Percentiles rank a stretch among this genome's conserved stretches.
Conservation (phyloP, 257 asterid species). For the Jacaranda copaia region DNA sequence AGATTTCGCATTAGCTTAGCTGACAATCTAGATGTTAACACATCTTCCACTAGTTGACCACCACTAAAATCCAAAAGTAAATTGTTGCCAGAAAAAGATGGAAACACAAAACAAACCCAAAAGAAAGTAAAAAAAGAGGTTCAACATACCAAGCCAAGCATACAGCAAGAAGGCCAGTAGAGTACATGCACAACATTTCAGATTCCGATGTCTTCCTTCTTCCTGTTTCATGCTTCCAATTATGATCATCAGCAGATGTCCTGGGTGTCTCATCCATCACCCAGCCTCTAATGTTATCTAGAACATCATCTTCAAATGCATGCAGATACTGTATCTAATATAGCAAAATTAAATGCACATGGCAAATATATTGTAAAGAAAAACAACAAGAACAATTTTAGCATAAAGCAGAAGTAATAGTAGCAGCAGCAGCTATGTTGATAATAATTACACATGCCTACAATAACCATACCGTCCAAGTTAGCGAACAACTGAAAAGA, state of each 20-base stretch:
- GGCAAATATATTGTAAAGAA: not conserved
- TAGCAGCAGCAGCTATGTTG: not conserved
- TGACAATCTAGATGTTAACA: constrained; percentile 67
- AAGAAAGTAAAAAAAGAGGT: not conserved
- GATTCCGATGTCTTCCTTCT: constrained; percentile 43
- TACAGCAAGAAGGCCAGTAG: constrained; percentile 71
- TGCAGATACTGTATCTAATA: constrained; percentile 67
- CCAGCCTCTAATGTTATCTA: constrained; percentile 63
- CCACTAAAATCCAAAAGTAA: constrained; percentile 47
- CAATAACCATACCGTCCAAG: constrained; percentile 60
- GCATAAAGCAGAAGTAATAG: constrained; percentile 1
- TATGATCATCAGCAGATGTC: constrained; percentile 50
- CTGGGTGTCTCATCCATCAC: constrained; percentile 61
- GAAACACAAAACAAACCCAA: not conserved
- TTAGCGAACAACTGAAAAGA: constrained; percentile 68
- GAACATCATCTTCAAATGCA: constrained; percentile 65
- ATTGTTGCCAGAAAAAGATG: constrained; percentile 13
- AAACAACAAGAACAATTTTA: constrained; percentile 9
- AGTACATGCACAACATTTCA: constrained; percentile 66
- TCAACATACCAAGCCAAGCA: constrained; percentile 59
- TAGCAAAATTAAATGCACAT: not conserved
- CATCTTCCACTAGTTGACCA: constrained; percentile 71
- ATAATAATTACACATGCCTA: not conserved
- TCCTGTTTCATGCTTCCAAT: constrained; percentile 58
- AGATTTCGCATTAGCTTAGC: constrained; percentile 69